These are phyloP conservation scores for Pleurozium schreberi DNA, from an alignment of 225 moss, liverwort and hornwort species.

Conservation along the genomic window DNA sequence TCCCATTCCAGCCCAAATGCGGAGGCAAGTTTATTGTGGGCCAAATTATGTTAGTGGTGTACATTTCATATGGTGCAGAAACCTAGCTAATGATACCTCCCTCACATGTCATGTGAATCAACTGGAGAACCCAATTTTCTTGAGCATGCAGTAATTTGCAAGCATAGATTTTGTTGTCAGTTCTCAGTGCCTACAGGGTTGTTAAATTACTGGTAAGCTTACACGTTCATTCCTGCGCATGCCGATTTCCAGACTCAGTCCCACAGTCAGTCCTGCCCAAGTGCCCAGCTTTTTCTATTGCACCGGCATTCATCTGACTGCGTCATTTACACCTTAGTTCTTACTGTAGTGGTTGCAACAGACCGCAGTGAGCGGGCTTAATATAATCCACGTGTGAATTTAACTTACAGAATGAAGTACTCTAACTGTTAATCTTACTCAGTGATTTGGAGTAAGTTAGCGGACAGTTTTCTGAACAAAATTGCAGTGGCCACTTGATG, in stretches of 20 bases:
- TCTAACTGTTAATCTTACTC: background rate
- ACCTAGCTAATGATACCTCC: background rate
- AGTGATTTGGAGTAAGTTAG: background rate
- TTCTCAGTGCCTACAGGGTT: background rate
- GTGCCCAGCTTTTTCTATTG: background rate
- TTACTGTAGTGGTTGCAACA: background rate
- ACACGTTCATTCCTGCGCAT: background rate
- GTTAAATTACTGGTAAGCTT: background rate
- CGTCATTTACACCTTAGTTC: background rate
- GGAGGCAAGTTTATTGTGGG: no score
- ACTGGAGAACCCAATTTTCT: background rate
- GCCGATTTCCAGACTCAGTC: background rate
- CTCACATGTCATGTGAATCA: background rate
- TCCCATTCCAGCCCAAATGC: no score
- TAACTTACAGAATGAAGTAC: background rate
- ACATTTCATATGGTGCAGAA: background rate
- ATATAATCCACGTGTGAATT: background rate
- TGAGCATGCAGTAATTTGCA: background rate
- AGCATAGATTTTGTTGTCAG: background rate
- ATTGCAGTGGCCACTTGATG: background rate
- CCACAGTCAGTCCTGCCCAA: no score
- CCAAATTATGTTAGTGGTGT: no score
- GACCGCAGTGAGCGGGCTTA: no score
- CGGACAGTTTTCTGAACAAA: background rate
- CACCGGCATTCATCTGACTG: background rate